Evolutionary conservation across 75 land plant species (phyloP).

Genomic region (Sequoiadendron giganteum): DNA sequence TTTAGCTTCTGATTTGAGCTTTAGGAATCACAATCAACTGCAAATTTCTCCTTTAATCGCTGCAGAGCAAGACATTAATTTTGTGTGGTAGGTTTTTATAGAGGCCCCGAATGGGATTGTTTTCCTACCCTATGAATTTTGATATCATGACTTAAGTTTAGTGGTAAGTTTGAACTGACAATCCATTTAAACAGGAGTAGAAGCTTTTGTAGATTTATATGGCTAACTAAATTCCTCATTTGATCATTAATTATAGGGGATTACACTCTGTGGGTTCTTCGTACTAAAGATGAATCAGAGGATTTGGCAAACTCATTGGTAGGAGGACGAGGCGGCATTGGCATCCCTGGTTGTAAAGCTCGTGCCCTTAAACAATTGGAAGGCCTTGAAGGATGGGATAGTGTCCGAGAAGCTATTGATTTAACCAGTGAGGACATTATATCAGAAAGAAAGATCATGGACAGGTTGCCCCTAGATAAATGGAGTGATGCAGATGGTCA

Average conservation of each 20-base stretch:
- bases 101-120: no score
- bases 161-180: neutral
- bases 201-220: neutral
- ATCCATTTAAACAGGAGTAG: neutral
- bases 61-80: no score
- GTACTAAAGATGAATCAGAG: neutral
- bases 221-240: neutral
- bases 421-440: neutral
- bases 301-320: neutral
- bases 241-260: neutral
- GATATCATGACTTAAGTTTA: neutral
- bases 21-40: neutral
- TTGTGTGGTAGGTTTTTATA: no score
- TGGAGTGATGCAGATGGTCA: slow-evolving; percentile 16
- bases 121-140: neutral
- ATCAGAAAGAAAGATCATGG: slow-evolving; percentile 12
- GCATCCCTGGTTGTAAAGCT: slow-evolving; percentile 3
- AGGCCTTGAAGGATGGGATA: slow-evolving; percentile 9
- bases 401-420: neutral
- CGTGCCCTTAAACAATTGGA: slow-evolving; percentile 4
- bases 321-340: neutral
- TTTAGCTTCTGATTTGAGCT: neutral
- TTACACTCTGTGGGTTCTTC: neutral
- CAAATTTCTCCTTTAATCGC: neutral
- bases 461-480: slow-evolving; percentile 11